Conservation (phyloP, 352 stramenopile genomes). For the Sclerospora graminicola region DNA sequence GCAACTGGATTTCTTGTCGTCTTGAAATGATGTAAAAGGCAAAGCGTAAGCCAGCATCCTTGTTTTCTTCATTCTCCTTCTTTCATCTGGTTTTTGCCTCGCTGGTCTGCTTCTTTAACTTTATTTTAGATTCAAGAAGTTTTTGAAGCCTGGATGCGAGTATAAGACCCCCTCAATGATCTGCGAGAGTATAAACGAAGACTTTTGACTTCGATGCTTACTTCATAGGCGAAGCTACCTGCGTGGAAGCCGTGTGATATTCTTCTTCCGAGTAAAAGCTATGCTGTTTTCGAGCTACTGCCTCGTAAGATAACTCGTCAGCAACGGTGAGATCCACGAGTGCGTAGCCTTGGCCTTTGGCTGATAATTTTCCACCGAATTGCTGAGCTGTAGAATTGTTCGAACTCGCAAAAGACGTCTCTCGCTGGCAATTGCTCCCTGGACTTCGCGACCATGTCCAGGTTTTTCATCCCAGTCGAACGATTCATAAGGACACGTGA, state of each 20-base stretch:
- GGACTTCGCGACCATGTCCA: constrained; percentile 21
- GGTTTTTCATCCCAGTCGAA: constrained; percentile 11
- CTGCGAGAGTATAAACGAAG: constrained; percentile 50
- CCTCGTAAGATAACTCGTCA: constrained; percentile 30
- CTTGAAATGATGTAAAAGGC: constrained; percentile 76
- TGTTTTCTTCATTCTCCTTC: too few species aligned
- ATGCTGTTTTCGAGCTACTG: constrained; percentile 44
- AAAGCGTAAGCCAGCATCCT: constrained; percentile 36
- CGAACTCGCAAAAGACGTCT: constrained; percentile 2
- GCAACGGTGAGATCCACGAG: constrained; percentile 41
- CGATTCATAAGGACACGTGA: constrained; percentile 45
- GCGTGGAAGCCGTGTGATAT: constrained; percentile 18
- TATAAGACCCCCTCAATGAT: constrained; percentile 55
- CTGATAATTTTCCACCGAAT: constrained; percentile 56
- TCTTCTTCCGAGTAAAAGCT: constrained; percentile 70
- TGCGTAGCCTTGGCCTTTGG: constrained; percentile 28
- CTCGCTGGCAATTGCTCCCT: constrained; percentile 15
- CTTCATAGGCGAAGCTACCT: constrained; percentile 8
- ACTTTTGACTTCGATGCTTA: constrained; percentile 19
- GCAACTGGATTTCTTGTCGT: too few species aligned
- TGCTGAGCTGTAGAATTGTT: constrained; percentile 17
- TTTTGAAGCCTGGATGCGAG: constrained; percentile 1
- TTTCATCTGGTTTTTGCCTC: too few species aligned
- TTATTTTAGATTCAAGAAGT: constrained; percentile 1
- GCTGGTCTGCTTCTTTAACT: constrained; percentile 24